Percentiles rank a stretch among this genome's conserved stretches.
Evolutionary conservation across 2,329 filamentous ascomycete species (phyloP).

Genomic region (Claviceps citrina): DNA sequence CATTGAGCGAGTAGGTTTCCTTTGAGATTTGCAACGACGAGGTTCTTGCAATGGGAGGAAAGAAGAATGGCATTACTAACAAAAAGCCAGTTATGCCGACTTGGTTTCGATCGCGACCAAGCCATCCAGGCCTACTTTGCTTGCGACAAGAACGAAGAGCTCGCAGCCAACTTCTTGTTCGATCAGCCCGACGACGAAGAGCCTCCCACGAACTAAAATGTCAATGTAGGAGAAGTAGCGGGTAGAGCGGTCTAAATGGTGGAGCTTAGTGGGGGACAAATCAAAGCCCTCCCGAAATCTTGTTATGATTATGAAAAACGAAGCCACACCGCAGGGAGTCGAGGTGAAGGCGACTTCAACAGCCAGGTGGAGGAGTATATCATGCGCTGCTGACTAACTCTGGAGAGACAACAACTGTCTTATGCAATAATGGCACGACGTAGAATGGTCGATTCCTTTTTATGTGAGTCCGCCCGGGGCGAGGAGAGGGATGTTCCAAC

Average conservation of each 20-base stretch:
- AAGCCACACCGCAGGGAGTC: background rate
- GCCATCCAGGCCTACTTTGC: constrained; percentile 98
- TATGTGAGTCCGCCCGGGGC: background rate
- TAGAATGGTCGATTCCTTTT: background rate
- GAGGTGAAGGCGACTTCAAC: background rate
- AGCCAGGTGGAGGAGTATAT: background rate
- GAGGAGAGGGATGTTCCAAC: background rate
- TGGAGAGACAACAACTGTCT: too few relatives aligned
- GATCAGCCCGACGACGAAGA: constrained; percentile 86
- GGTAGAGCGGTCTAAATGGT: background rate
- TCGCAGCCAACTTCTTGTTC: constrained; percentile 95
- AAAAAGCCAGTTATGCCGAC: constrained; percentile 58
- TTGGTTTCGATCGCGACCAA: constrained; percentile 83
- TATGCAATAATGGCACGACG: background rate
- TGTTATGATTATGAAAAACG: constrained; percentile 5
- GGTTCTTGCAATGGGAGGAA: too few relatives aligned
- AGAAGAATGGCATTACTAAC: background rate
- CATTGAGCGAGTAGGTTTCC: constrained; percentile 64
- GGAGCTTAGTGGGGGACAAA: background rate
- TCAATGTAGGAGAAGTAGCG: background rate
- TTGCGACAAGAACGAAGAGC: constrained; percentile 97
- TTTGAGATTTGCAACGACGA: background rate
- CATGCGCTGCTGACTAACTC: too few relatives aligned
- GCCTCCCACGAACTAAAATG: constrained; percentile 27
- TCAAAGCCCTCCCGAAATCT: background rate